Evolutionary conservation across 1,284 basidiomycete species (phyloP).

Genomic region (Volvariella surrecta): DNA sequence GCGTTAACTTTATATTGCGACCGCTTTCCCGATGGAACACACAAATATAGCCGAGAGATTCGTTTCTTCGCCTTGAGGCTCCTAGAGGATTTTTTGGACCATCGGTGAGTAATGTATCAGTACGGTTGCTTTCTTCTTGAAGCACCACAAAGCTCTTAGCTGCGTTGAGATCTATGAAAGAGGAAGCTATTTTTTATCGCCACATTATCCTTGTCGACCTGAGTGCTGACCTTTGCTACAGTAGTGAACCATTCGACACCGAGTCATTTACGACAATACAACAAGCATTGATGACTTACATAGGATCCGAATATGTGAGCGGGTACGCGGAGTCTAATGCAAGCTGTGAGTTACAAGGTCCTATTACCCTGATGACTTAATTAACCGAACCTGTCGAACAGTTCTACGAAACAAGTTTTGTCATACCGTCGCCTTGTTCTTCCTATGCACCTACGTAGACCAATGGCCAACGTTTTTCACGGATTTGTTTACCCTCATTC

Average conservation of each 20-base stretch:
- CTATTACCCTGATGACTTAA: neutral
- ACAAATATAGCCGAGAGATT: slow-evolving; percentile 67
- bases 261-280: slow-evolving; percentile 64
- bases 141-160: too few species aligned
- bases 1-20: slow-evolving; percentile 72
- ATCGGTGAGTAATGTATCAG: slow-evolving; percentile 50
- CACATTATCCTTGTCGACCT: slow-evolving; percentile 1
- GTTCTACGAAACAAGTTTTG: slow-evolving; percentile 96
- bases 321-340: slow-evolving; percentile 70
- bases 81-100: slow-evolving; percentile 80
- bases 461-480: slow-evolving; percentile 80
- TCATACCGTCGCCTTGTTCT: slow-evolving; percentile 93
- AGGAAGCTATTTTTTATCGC: too few species aligned
- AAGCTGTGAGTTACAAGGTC: slow-evolving; percentile 46
- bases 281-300: slow-evolving; percentile 63
- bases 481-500: slow-evolving; percentile 72
- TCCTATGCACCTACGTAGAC: slow-evolving; percentile 82
- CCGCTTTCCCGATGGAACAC: slow-evolving; percentile 40
- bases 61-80: slow-evolving; percentile 84
- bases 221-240: slow-evolving; percentile 19
- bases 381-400: slow-evolving; percentile 19
- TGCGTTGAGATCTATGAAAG: too few species aligned
- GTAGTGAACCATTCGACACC: slow-evolving; percentile 62
- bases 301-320: slow-evolving; percentile 72
- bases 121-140: neutral